phyloP scores from a whole-genome alignment of 2,329 filamentous ascomycete genomes.

The Fusarium redolens region DNA sequence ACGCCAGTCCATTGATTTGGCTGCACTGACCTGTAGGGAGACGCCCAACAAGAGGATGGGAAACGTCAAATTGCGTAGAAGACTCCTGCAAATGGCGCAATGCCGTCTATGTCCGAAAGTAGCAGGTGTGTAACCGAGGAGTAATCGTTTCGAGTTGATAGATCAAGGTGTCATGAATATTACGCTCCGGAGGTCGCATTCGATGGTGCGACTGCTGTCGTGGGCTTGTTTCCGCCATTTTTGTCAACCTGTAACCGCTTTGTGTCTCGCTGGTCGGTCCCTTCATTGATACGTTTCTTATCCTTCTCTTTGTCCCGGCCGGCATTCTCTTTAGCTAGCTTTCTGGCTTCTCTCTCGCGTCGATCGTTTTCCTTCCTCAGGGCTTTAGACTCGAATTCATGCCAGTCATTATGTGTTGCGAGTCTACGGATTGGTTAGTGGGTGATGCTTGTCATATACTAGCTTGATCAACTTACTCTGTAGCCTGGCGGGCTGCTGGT shows the following conservation, averaged over 20 bases:
- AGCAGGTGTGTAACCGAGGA: neutral
- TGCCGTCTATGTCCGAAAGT: neutral
- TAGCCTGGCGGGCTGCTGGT: conserved; percentile 79
- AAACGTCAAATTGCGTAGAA: neutral
- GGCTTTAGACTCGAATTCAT: conserved; percentile 98
- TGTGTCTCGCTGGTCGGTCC: conserved; percentile 47
- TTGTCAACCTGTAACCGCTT: conserved; percentile 51
- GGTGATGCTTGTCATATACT: neutral
- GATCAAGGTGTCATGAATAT: neutral
- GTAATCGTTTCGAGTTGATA: neutral
- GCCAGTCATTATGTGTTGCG: conserved; percentile 89
- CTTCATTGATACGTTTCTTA: conserved; percentile 54
- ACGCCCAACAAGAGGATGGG: conserved; percentile 9
- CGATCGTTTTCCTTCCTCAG: conserved; percentile 89
- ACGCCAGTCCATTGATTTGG: conserved; percentile 14
- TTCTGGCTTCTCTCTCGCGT: conserved; percentile 64
- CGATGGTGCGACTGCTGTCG: conserved; percentile 4
- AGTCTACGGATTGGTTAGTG: conserved; percentile 66
- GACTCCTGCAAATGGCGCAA: conserved; percentile 13
- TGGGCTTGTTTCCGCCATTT: conserved; percentile 28
- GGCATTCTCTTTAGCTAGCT: conserved; percentile 54
- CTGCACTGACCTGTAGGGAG: neutral
- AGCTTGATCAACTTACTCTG: conserved; percentile 72
- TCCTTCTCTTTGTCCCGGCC: conserved; percentile 51
- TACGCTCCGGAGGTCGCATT: conserved; percentile 29